Evolutionary conservation across 2,329 filamentous ascomycete species (phyloP).

Genomic region (Colletotrichum salicis): DNA sequence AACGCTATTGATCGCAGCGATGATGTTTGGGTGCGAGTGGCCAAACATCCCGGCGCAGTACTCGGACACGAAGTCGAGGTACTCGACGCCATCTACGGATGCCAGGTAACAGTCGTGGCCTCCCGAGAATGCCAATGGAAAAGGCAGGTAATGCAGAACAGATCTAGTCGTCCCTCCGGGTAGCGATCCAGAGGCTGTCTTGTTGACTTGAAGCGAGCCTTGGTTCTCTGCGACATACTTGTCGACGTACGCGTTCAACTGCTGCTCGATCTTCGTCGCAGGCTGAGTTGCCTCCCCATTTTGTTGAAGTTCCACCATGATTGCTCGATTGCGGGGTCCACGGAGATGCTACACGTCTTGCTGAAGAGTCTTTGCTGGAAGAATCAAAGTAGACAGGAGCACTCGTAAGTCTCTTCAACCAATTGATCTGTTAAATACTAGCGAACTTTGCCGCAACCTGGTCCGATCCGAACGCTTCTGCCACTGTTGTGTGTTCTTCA

Average conservation of each 20-base stretch:
- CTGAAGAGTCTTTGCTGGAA: not conserved
- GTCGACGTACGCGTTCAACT: constrained; percentile 2
- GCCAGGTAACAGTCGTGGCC: constrained; percentile 48
- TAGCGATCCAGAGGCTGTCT: constrained; percentile 47
- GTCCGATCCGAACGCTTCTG: not conserved
- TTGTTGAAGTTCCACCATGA: not conserved
- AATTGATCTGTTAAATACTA: not conserved
- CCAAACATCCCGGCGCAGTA: constrained; percentile 74
- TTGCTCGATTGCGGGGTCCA: not conserved
- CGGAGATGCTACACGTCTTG: not conserved
- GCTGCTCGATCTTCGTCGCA: not conserved
- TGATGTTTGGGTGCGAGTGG: constrained; percentile 68
- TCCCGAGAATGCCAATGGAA: constrained; percentile 54
- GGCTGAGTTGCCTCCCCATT: no score
- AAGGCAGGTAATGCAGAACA: constrained; percentile 55
- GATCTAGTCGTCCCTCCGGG: constrained; percentile 61
- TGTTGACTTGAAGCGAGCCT: constrained; percentile 51
- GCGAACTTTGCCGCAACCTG: not conserved
- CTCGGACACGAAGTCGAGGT: constrained; percentile 71
- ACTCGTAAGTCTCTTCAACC: not conserved
- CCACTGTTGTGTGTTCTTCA: not conserved
- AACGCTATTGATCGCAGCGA: constrained; percentile 56
- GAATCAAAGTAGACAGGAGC: not conserved
- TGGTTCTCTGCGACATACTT: constrained; percentile 44
- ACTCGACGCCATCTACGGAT: constrained; percentile 57